Evolutionary conservation across 2,329 filamentous ascomycete genomes (phyloP).

Genomic region (Ceratocystis lukuohia): DNA sequence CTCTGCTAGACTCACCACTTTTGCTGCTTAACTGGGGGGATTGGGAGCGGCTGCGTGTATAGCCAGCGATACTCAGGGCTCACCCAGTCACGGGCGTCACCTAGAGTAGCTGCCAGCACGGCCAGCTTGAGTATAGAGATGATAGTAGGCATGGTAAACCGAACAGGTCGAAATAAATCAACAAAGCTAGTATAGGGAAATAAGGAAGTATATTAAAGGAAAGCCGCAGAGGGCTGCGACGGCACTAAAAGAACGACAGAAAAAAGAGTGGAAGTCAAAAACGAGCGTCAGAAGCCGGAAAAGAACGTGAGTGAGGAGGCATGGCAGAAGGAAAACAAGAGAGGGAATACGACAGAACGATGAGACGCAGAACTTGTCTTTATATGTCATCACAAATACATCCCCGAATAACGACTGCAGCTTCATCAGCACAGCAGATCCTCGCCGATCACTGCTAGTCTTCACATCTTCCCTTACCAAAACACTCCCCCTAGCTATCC

Average conservation of each 20-base stretch:
- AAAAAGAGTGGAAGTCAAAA: not conserved
- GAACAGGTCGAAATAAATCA: not conserved
- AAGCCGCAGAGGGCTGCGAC: not conserved
- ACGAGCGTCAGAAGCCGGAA: not conserved
- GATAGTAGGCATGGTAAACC: slow-evolving; percentile 8
- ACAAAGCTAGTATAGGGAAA: not conserved
- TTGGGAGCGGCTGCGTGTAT: slow-evolving; percentile 29
- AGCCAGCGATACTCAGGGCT: slow-evolving; percentile 19
- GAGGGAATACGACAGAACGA: not conserved
- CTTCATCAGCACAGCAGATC: not conserved
- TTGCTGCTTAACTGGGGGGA: slow-evolving; percentile 31
- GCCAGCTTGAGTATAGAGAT: slow-evolving; percentile 10
- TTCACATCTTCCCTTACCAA: too few species aligned
- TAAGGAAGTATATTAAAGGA: not conserved
- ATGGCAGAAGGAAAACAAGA: not conserved
- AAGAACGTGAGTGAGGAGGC: not conserved
- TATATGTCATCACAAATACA: not conserved
- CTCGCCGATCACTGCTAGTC: not conserved
- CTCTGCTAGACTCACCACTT: slow-evolving; percentile 26
- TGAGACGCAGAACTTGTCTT: not conserved
- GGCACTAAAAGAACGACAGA: not conserved
- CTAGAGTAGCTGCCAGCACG: slow-evolving; percentile 8
- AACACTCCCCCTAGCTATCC: too few species aligned
- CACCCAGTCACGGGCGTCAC: slow-evolving; percentile 18
- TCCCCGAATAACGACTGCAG: not conserved